phyloP scores from a whole-genome alignment of 768 basidiomycete species.

The Chalciporus pseudorubinellus region DNA sequence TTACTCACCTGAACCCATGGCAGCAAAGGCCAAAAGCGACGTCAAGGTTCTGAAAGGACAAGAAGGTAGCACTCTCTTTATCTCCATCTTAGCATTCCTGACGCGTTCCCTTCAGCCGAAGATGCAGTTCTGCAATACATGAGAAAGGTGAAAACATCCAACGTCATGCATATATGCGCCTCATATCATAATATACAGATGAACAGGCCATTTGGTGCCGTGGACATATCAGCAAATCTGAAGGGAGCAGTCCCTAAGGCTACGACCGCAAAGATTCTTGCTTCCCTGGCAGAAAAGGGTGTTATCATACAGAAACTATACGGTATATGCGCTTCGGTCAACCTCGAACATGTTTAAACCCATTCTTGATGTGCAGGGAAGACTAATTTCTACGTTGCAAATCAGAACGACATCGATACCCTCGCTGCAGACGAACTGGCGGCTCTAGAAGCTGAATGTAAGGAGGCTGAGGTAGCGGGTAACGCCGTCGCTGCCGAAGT shows the following conservation, averaged over 20 bases:
- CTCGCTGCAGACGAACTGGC: constrained; percentile 61
- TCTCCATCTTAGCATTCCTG: background rate
- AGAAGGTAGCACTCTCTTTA: constrained; percentile 45
- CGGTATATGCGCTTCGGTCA: constrained; percentile 44
- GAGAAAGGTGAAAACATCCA: constrained; percentile 49
- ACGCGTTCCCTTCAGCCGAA: constrained; percentile 49
- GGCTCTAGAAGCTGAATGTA: constrained; percentile 57
- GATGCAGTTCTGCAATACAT: constrained; percentile 76
- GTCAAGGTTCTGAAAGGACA: constrained; percentile 70
- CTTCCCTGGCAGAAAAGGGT: constrained; percentile 81
- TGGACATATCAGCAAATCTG: constrained; percentile 87
- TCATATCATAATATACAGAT: constrained; percentile 47
- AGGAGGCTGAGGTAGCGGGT: constrained; percentile 57
- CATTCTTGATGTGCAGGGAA: constrained; percentile 53
- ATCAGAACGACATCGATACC: constrained; percentile 69
- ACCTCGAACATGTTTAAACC: background rate
- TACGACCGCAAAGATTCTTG: constrained; percentile 79
- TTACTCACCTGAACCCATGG: constrained; percentile 19
- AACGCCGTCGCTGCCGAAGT: constrained; percentile 50
- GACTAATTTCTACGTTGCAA: constrained; percentile 82
- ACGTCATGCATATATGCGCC: constrained; percentile 9
- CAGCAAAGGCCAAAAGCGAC: constrained; percentile 54
- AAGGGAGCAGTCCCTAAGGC: constrained; percentile 88
- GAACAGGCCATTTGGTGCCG: constrained; percentile 92
- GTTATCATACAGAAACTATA: constrained; percentile 80